phyloP scores from a whole-genome alignment of 108 stramenopile genomes.

The Nannochloropsis gaditana region DNA sequence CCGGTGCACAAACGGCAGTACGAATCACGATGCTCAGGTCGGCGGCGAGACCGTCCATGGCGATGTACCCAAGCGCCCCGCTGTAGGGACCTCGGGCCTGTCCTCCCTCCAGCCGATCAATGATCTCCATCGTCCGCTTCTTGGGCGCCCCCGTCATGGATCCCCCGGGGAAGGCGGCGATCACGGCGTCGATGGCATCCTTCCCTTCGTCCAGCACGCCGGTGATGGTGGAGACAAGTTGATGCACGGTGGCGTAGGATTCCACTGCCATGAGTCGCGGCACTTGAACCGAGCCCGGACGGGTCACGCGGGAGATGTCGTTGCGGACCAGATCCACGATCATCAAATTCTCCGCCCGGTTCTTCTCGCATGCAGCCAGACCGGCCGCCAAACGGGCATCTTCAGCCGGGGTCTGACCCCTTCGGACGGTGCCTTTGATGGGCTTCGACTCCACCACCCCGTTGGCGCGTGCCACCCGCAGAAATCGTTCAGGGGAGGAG shows the following conservation, averaged over 20 bases:
- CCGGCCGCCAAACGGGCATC: conserved; percentile 47
- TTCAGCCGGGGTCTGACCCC: conserved; percentile 49
- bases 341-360: conserved; percentile 93
- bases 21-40: conserved; percentile 89
- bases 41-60: conserved; percentile 56
- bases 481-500: conserved; percentile 87
- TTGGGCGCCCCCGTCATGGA: conserved; percentile 99
- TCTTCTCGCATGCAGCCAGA: conserved; percentile 53
- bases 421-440: conserved; percentile 82
- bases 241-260: conserved; percentile 90
- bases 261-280: conserved; percentile 87
- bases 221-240: conserved; percentile 79
- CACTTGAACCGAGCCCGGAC: conserved; percentile 77
- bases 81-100: conserved; percentile 78
- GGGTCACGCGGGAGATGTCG: conserved; percentile 81
- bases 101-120: conserved; percentile 70
- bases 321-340: conserved; percentile 93
- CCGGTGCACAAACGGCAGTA: conserved; percentile 72
- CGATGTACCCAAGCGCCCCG: conserved; percentile 80
- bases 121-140: conserved; percentile 78
- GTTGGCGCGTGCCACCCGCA: conserved; percentile 58
- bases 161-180: conserved; percentile 88
- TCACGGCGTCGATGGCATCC: conserved; percentile 68
- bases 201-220: background rate
- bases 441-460: conserved; percentile 80